phyloP scores from a whole-genome alignment of 495 filamentous ascomycete species.

The Neurospora discreta region DNA sequence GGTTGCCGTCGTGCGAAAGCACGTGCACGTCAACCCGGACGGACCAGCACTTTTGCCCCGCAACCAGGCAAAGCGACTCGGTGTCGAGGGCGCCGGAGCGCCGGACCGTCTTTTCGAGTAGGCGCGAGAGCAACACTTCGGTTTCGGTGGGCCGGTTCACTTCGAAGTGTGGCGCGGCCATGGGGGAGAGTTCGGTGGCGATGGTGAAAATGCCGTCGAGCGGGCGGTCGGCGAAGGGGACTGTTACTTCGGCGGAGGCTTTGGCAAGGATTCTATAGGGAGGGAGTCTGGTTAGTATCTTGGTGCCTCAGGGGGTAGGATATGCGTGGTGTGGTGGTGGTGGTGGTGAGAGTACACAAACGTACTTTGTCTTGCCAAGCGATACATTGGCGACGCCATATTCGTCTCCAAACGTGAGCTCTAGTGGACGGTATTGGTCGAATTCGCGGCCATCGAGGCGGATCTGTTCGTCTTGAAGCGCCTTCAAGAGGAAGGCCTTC shows the following conservation, averaged over 20 bases:
- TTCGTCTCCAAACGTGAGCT: constrained; percentile 76
- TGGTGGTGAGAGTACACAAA: neutral
- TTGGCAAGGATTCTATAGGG: constrained; percentile 60
- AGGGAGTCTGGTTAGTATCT: constrained; percentile 1
- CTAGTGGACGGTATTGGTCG: constrained; percentile 66
- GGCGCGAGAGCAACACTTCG: constrained; percentile 72
- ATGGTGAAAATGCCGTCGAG: constrained; percentile 94
- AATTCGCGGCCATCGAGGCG: constrained; percentile 74
- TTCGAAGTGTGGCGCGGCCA: constrained; percentile 87
- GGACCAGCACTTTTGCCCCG: constrained; percentile 80
- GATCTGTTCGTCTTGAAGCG: constrained; percentile 54
- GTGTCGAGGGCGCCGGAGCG: constrained; percentile 86
- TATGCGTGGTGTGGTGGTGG: neutral
- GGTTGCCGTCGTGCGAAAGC: constrained; percentile 75
- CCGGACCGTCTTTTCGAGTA: constrained; percentile 87
- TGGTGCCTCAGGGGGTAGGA: neutral
- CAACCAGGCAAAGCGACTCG: constrained; percentile 87
- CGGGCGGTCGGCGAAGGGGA: constrained; percentile 75
- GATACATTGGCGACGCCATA: constrained; percentile 84
- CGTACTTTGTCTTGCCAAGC: constrained; percentile 81
- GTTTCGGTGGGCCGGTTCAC: constrained; percentile 68
- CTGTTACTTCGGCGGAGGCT: constrained; percentile 77
- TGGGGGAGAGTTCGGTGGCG: constrained; percentile 77
- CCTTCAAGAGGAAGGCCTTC: constrained; percentile 63
- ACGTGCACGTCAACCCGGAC: constrained; percentile 85